Conservation (phyloP, 176 grass and related monocot genomes). For the Avena sativa region DNA sequence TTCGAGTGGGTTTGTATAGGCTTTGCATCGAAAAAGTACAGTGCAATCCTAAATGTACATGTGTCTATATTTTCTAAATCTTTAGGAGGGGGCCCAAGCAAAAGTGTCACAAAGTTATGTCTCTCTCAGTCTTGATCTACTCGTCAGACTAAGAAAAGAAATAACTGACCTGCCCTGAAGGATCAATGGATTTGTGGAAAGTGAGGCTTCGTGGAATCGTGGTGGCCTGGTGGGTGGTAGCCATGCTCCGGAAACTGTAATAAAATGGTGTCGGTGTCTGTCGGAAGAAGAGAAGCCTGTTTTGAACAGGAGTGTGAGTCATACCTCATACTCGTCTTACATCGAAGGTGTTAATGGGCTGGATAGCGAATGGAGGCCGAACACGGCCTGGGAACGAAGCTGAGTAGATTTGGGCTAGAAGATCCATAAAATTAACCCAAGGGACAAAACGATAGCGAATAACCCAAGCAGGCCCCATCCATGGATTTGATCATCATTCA, state of each 20-base stretch:
- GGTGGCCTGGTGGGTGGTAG: background rate
- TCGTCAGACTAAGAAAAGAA: background rate
- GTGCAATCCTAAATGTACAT: too few relatives aligned
- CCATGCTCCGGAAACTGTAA: background rate
- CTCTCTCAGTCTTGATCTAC: background rate
- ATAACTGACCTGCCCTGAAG: background rate
- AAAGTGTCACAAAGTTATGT: too few relatives aligned
- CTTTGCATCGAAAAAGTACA: too few relatives aligned
- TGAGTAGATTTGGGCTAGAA: background rate
- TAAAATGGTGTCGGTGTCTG: conserved; percentile 47
- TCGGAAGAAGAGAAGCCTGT: background rate
- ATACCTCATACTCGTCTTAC: too few relatives aligned
- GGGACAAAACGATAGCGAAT: background rate
- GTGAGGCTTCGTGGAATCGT: too few relatives aligned
- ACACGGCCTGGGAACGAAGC: background rate
- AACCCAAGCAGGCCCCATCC: background rate
- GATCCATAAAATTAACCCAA: background rate
- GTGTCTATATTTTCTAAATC: too few relatives aligned
- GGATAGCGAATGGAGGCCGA: background rate
- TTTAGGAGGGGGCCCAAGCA: too few relatives aligned
- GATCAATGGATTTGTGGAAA: too few relatives aligned
- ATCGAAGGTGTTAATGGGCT: background rate
- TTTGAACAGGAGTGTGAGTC: background rate
- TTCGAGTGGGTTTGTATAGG: too few relatives aligned
- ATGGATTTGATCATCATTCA: background rate